Evolutionary conservation across 768 basidiomycete genomes (phyloP), one percentile per base, ranked within the genome.

Genomic region (Gloeopeniophorella convolvens): DNA sequence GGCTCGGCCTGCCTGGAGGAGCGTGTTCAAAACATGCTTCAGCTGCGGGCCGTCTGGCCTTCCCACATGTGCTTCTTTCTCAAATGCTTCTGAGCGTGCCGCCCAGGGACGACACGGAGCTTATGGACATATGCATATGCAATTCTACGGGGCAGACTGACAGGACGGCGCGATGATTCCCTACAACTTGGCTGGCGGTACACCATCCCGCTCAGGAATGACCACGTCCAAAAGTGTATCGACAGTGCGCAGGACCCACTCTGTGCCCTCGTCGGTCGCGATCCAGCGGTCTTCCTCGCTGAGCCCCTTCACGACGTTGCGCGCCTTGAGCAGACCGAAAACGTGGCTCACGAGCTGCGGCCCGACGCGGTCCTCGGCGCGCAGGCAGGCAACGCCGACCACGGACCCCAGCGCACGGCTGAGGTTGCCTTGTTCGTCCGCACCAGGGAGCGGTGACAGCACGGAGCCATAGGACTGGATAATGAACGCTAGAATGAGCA

Each of bases 301-400:
- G 57, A 79, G 71, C 30, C 75, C 74, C 45, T 77, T n/a, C n/a
- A n/a, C 75, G 39, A 72, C 71, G 41, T 76, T 62, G 48, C 85
- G 83, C 18, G 89, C 87, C 67, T 93, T 95, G 63, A 92, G 80
- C 58, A 95, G 76, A 11, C 92, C 92, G 66, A 89, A 92, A 42
- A 87, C 83, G 65, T 95, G 92, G 65, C 89, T 91, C 10, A 72
- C 83, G 50, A 95, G 74, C 65, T 95, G 92, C 6, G 91, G 89
- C 20, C 80, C 89, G 54, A 94, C 92, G 39, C 84, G 73, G 24
- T 78, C 82, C 62, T 93, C 89, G 24, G 92, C 82, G 50, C 92
- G 83, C 44, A 95, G 77, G 53, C 88, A 83, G 21, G 92, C 84
- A 39, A 86, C 82, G 26, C 86, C 92, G 54, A 90, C 83, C 33